A percentile compares a stretch with the other conserved stretches of the same genome.
Evolutionary conservation across 441 rosid genomes (phyloP).

Genomic region (Gossypium schwendimanii): DNA sequence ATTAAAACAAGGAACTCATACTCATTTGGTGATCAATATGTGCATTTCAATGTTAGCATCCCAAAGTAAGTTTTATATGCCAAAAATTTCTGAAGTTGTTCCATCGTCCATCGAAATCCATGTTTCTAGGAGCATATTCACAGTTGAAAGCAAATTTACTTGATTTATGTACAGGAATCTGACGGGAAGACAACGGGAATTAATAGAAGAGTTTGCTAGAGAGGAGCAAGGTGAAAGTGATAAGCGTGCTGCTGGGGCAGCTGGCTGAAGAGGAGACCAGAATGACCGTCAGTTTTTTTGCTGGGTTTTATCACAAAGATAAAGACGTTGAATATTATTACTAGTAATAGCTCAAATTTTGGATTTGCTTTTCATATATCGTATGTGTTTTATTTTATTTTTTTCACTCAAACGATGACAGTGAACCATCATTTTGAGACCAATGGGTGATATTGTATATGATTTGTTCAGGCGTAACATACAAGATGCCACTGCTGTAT

Average conservation of each 20-base stretch:
- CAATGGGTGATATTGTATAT: conserved; percentile 1
- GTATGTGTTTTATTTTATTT: conserved; percentile 13
- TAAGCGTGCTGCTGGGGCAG: conserved; percentile 71
- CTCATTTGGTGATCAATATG: conserved; percentile 15
- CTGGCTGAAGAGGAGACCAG: conserved; percentile 36
- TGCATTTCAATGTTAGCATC: conserved; percentile 18
- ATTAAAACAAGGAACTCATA: conserved; percentile 15
- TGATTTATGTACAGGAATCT: conserved; percentile 46
- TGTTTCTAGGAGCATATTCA: background rate
- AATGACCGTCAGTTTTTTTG: background rate
- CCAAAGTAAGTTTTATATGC: conserved; percentile 15
- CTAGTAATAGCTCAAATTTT: conserved; percentile 9
- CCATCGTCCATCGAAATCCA: background rate
- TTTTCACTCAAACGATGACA: background rate
- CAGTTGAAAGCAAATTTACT: background rate
- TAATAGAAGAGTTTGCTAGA: conserved; percentile 87
- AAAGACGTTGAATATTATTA: background rate
- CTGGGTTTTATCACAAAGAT: background rate
- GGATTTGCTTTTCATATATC: conserved; percentile 8
- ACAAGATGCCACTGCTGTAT: background rate
- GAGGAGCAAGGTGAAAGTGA: conserved; percentile 77
- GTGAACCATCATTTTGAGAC: background rate
- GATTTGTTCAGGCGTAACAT: background rate
- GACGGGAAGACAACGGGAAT: conserved; percentile 77
- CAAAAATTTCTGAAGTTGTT: background rate